These are phyloP conservation scores for Botryosphaeria agaves DNA, from an alignment of 2,329 filamentous ascomycete species.

Conservation along the genomic window DNA sequence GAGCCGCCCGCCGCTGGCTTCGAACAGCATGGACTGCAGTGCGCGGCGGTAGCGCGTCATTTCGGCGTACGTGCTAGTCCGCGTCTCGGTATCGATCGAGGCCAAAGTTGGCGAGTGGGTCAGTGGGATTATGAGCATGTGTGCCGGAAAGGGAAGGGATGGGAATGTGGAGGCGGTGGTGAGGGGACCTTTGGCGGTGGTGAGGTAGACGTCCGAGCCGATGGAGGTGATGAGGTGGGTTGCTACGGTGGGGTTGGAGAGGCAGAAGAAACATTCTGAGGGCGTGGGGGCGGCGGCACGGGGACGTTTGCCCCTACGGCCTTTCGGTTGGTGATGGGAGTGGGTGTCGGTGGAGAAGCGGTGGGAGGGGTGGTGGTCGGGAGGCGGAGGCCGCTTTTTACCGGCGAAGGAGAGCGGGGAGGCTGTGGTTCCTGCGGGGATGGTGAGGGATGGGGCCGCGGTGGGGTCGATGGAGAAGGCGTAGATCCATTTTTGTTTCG, in stretches of 20 bases:
- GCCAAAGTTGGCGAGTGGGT: conserved; percentile 62
- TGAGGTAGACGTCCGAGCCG: conserved; percentile 73
- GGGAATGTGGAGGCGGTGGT: conserved; percentile 54
- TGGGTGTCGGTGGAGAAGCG: conserved; percentile 20
- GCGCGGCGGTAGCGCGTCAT: conserved; percentile 68
- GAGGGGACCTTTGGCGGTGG: conserved; percentile 81
- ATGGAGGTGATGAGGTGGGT: conserved; percentile 84
- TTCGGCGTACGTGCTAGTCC: conserved; percentile 48
- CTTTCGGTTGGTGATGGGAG: conserved; percentile 16
- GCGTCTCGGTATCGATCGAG: conserved; percentile 41
- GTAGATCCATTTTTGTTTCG: conserved; percentile 68
- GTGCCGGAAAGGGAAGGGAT: conserved; percentile 58
- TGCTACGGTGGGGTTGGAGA: conserved; percentile 69
- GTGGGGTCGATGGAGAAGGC: conserved; percentile 47
- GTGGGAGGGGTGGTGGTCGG: conserved; percentile 12
- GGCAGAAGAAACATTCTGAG: conserved; percentile 83
- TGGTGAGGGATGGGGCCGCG: conserved; percentile 38
- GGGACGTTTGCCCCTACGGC: conserved; percentile 24
- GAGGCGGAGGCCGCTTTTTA: conserved; percentile 38
- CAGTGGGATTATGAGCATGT: conserved; percentile 83
- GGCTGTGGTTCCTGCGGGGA: conserved; percentile 55
- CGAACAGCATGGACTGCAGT: conserved; percentile 59
- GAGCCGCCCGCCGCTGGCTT: conserved; percentile 35
- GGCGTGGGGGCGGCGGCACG: conserved; percentile 29
- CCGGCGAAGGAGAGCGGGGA: conserved; percentile 48